Evolutionary conservation across 2,329 filamentous ascomycete genomes (phyloP), one percentile per base, ranked within the genome.

Genomic region (Sporothrix dimorphospora): DNA sequence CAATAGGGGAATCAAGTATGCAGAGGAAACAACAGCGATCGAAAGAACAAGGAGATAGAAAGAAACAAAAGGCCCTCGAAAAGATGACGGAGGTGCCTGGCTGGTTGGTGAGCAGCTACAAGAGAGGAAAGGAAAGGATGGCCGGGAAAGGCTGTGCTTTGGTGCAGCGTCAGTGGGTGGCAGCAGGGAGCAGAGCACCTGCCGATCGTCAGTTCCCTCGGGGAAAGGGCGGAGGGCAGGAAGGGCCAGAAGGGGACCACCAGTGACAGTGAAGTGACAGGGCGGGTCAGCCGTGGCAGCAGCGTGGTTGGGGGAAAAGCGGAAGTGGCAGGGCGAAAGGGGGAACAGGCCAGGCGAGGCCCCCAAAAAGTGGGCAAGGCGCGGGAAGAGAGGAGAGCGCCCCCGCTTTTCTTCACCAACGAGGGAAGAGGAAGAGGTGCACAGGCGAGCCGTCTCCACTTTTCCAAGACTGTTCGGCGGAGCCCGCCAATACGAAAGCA

Each of bases 141-240:
- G 65, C 45, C 63, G 27, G 45, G 65, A 67, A 67, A 67, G 65
- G 65, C 65, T 67, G 65, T 30, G 59, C 14, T 42, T n/a, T 34
- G 21, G 49, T 61, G 30, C 3, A 45, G 42, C 3, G 61, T 47
- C 34, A 38, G 34, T 63, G 57, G 53, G 57, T 40, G 40, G n/a
- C 42, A 45, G 7, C 11, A 24, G n/a, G 34, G 34, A 61, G 34
- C 19, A 61, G 24, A 59, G 24, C 42, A 51, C 45, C 63, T 66
- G 63, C 45, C 65, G 45, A 67, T 67, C 65, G 30, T 38, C 45
- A 51, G 45, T 34, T 16, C 40, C 40, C 40, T 11, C 40, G 11
- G 47, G 53, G 53, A 24, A 67, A 67, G 63, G 42, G 63, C 63
- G 63, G 19, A n/a, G 21, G 49, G 49, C 19, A 51, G 7, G 42